These are phyloP conservation scores for Phytopythium boreale DNA, from an alignment of 352 stramenopile genomes.

Conservation along the genomic window DNA sequence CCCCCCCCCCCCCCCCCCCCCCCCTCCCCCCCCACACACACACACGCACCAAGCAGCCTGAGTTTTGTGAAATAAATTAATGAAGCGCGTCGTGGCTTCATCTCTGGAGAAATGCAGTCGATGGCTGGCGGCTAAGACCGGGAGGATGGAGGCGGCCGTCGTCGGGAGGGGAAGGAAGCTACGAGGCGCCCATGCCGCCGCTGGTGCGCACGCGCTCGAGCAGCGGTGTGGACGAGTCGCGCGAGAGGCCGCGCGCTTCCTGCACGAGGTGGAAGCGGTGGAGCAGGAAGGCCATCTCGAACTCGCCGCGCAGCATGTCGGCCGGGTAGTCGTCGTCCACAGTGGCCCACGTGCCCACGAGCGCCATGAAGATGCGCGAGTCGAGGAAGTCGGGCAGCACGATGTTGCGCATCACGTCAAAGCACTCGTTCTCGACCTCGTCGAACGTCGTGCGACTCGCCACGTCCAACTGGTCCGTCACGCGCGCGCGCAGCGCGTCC, in stretches of 20 bases:
- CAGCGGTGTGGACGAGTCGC: constrained; percentile 45
- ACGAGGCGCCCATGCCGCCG: not conserved
- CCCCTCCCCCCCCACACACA: too few species aligned
- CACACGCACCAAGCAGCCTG: too few species aligned
- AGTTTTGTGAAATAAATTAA: not conserved
- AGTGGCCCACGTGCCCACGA: constrained; percentile 72
- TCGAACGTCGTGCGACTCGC: constrained; percentile 70
- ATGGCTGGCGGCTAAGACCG: not conserved
- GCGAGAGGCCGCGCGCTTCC: constrained; percentile 57
- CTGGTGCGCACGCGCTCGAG: constrained; percentile 22
- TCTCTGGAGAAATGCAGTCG: too few species aligned
- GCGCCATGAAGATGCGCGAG: constrained; percentile 82
- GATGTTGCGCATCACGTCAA: constrained; percentile 71
- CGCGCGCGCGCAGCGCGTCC: constrained; percentile 37
- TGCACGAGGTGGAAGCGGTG: constrained; percentile 81
- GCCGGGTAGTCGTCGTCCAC: constrained; percentile 73
- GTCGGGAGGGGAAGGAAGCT: not conserved
- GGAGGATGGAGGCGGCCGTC: not conserved
- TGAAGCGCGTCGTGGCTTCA: constrained; percentile 31
- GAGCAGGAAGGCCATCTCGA: constrained; percentile 80
- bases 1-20: too few species aligned
- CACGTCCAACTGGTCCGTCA: constrained; percentile 57
- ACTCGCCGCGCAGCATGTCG: constrained; percentile 73
- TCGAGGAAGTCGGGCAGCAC: constrained; percentile 79
- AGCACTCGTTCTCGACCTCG: constrained; percentile 72